These are phyloP conservation scores for Lichtheimia corymbifera DNA, from an alignment of 371 early-diverging fungal species.

Conservation along the genomic window DNA sequence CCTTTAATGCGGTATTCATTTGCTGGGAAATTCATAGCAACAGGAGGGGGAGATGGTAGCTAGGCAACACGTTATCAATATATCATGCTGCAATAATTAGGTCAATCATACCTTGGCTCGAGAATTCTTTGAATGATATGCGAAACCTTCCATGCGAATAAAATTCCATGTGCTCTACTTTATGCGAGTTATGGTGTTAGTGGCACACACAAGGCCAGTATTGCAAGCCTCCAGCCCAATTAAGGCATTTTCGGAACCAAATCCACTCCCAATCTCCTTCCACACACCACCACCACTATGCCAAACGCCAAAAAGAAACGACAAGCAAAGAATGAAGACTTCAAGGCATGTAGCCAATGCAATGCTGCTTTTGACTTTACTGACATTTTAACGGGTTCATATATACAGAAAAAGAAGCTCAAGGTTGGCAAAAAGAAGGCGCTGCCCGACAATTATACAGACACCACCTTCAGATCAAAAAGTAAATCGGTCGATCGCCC, in stretches of 20 bases:
- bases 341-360: conserved; percentile 51
- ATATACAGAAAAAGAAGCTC: conserved; percentile 79
- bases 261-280: not conserved
- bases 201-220: no score
- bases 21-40: no score
- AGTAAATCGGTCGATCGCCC: conserved; percentile 39
- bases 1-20: no score
- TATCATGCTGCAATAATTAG: no score
- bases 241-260: not conserved
- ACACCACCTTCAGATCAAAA: conserved; percentile 84
- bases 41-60: no score
- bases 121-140: no score
- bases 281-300: conserved; percentile 35
- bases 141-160: no score
- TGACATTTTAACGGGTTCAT: not conserved
- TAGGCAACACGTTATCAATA: no score
- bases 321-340: conserved; percentile 80
- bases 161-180: no score
- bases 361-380: not conserved
- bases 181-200: no score
- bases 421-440: conserved; percentile 90
- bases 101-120: no score
- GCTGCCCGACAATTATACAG: conserved; percentile 76
- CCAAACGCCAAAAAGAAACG: conserved; percentile 76
- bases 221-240: no score